Conservation (phyloP, 352 stramenopile species). For the Nannochloropsis limnetica region DNA sequence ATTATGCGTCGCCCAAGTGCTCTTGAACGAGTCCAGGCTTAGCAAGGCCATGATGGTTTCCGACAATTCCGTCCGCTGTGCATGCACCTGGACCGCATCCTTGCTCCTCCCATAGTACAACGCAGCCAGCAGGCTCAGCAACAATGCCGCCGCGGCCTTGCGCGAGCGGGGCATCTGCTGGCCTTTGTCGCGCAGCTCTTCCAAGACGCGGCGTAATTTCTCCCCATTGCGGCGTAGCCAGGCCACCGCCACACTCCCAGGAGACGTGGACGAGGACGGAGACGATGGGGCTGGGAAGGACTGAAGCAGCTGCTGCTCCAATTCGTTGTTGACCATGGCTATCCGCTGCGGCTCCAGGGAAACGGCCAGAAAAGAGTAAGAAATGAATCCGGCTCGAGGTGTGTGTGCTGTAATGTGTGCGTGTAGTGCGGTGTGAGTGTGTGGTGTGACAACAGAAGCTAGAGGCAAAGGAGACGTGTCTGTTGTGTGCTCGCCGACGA, state of each 20-base stretch:
- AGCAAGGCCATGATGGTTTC: conserved; percentile 15
- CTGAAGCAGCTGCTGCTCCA: neutral
- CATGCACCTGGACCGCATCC: neutral
- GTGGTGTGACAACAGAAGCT: too few relatives aligned
- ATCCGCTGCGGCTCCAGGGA: neutral
- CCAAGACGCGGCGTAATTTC: neutral
- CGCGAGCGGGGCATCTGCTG: neutral
- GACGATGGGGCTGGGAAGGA: neutral
- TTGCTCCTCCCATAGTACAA: conserved; percentile 9
- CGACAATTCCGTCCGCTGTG: conserved; percentile 19
- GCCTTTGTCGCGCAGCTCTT: neutral
- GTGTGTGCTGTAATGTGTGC: too few relatives aligned
- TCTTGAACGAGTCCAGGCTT: conserved; percentile 8
- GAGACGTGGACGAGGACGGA: neutral
- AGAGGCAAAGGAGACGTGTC: too few relatives aligned
- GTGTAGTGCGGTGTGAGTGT: too few relatives aligned
- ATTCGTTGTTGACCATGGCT: neutral
- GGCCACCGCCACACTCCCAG: neutral
- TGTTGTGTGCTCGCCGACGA: too few relatives aligned
- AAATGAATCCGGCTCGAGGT: too few relatives aligned
- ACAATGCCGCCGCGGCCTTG: neutral
- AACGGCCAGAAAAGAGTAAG: too few relatives aligned
- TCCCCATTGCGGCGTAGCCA: neutral
- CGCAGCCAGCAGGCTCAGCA: neutral
- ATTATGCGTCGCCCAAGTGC: conserved; percentile 18